A percentile compares a stretch with the other conserved stretches of the same genome.
phyloP scores from a whole-genome alignment of 257 asterid genomes.

The Lantana camara region DNA sequence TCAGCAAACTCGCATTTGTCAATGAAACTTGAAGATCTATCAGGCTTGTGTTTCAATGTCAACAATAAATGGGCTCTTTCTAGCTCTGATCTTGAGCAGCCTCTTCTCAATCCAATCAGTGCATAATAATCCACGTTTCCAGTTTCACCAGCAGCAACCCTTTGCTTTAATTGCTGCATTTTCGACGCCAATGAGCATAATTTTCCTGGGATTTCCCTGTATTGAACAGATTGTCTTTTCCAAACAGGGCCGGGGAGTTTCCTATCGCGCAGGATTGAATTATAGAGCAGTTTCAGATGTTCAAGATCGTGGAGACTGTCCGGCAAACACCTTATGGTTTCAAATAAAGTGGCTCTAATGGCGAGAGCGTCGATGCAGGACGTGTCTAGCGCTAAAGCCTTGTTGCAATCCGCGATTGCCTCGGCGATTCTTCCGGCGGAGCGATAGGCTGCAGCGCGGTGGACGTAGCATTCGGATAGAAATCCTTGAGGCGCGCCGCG shows the following conservation, averaged over 20 bases:
- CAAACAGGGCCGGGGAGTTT: slow-evolving; percentile 83
- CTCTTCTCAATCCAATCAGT: slow-evolving; percentile 76
- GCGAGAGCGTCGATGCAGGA: slow-evolving; percentile 79
- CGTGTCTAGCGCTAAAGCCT: slow-evolving; percentile 81
- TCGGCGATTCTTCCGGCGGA: slow-evolving; percentile 67
- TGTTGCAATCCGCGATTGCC: slow-evolving; percentile 76
- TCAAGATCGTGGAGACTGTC: slow-evolving; percentile 94
- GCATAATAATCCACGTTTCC: slow-evolving; percentile 86
- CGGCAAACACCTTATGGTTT: slow-evolving; percentile 72
- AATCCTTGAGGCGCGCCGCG: slow-evolving; percentile 78
- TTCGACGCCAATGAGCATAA: slow-evolving; percentile 76
- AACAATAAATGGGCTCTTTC: slow-evolving; percentile 87
- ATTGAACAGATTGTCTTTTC: slow-evolving; percentile 79
- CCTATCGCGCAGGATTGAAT: slow-evolving; percentile 74
- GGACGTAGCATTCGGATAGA: slow-evolving; percentile 68
- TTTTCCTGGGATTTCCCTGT: slow-evolving; percentile 91
- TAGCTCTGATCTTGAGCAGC: slow-evolving; percentile 80
- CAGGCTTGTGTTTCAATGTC: slow-evolving; percentile 85
- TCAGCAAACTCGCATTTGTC: slow-evolving; percentile 91
- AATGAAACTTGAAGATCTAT: slow-evolving; percentile 65
- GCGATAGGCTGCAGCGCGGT: slow-evolving; percentile 60
- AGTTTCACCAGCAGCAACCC: slow-evolving; percentile 83
- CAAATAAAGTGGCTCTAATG: slow-evolving; percentile 72
- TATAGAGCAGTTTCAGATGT: slow-evolving; percentile 84
- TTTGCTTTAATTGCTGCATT: slow-evolving; percentile 76